Evolutionary conservation across 2,329 filamentous ascomycete species (phyloP), one percentile per base, ranked within the genome.

Genomic region (Aureobasidium pullulans): DNA sequence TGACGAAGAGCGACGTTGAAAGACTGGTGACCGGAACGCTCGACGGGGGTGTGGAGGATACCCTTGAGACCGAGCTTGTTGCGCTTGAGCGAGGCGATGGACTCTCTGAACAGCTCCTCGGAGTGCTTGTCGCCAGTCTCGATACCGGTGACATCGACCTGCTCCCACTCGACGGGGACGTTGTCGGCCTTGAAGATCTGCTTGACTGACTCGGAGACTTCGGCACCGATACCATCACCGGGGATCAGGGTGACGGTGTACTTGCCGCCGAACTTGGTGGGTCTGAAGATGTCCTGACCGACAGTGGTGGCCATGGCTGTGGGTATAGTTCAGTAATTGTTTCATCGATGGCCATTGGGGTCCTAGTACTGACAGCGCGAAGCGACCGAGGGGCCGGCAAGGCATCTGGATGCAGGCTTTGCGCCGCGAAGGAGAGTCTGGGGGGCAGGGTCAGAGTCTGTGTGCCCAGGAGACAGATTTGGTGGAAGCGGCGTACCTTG

Each of bases 101-200:
- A 92, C 79, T 97, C 90, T 73, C 89, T 86, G 84, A 99, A 97
- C 66, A 96, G 87, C 68, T 91, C 90, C 79, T 97, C 94, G 62
- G 91, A 90, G 76, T 91, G 87, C 78, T 91, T 90, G 75, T 85
- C 83, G 70, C 89, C 89, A 62, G 87, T 84, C 73, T 93, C 89
- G 66, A 97, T 83, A 76, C 94, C 94, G 31, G 90, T 91, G 48
- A 96, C 93, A 74, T 96, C 92, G 70, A 99, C 84, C 81, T 97
- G 92, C 79, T 99, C 94, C 93, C 94, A 97, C 78, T 96, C 91
- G 70, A 99, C 87, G 71, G 94, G 94, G 57, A 96, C 93, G 74
- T 96, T 97, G 82, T 97, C 93, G 75, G 93, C 92, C 85, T 96
- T 97, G 87, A 97, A 97, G 77, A 99, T 88, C 68, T 93, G 95